Base-by-base conservation (phyloP, 495 filamentous ascomycete genomes). In the Delitschia confertaspora region DNA sequence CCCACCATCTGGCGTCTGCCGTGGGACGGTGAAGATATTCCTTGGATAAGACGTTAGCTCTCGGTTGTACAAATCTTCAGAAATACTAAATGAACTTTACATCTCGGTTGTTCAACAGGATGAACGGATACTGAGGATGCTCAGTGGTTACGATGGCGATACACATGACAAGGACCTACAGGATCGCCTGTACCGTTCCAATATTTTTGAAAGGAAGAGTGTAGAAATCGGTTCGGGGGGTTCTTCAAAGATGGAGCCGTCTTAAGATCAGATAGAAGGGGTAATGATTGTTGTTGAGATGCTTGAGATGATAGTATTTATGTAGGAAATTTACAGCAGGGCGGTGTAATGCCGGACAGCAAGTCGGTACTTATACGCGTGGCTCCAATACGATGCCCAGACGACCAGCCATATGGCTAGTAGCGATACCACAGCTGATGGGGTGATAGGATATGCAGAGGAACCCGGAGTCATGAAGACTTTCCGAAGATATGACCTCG, bases 51-150 rank as follows among this genome's bases (percentile, higher is more conserved):
- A 24, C 41, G 36, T 32, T 35, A n/a, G 26, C 16, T 40, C 33
- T 17, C 2, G 25, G 20, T 38, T 16, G 32, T 7, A 34, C 7
- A 9, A 34, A 34, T 9, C 6, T 42, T 31, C 8, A 9, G 9
- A 13, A 32, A 42, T 24, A 14, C 0, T n/a, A 23, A 29, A 29
- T 7, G 34, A 17, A 32, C 46, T 63, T 51, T 68, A 81, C 88
- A 78, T 99, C 91, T 58, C 91, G 75, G 60, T 99, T 99, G 66
- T 87, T 81, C 60, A 95, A 70, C 36, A 93, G 69, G 55, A 99
- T 87, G 37, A 96, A 69, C 9, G 88, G 75, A 65, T 95, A 99
- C 38, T 75, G 66, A 6, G 93, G 93, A 61, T 99, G 91, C 23
- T 83, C 76, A 3, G 88, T 95, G 26, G 93, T 88, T 33, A 93